Base-by-base conservation (phyloP, 225 moss, liverwort and hornwort species). In the Bryum argenteum region DNA sequence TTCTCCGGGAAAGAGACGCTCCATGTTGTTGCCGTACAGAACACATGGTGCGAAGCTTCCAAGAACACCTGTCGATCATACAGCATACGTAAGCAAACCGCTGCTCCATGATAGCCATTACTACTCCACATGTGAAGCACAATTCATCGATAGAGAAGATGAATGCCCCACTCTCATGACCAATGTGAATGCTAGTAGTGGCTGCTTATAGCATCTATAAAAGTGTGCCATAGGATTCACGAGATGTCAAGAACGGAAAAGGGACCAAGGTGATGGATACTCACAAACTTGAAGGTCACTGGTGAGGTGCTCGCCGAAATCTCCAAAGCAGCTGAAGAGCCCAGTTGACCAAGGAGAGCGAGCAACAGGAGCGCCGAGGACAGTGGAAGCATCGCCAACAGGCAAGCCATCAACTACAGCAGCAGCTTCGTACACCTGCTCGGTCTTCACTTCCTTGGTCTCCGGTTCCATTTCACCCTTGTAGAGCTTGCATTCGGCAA, bases 271-370 rank as follows among this genome's bases (percentile, higher is more conserved):
- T 37, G 3, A 56, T 15, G 21, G 21, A 8, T 20, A 88, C 96
- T 90, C 75, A 93, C 93, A 96, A 73, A 96, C 90, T 89, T 96
- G 91, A 72, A 96, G 76, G 71, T 96, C 96, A 66, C 87, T 96
- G 75, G 87, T 75, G 65, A 82, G 84, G 59, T 90, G 89, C 77
- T 93, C 96, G 43, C 84, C 86, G 44, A 81, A 80, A 71, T 11
- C 79, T 76, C 93, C 91, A 14, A 96, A 74, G 81, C 89, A 96
- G 14, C 65, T 57, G 20, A 90, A 79, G 8, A 96, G 76, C 44
- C 83, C 57, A 6, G 93, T 90, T 14, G 89, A 87, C 96, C 93
- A 96, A 13, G 84, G 78, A 71, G 86, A 84, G 66, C 91, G 89
- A 65, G 71, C 65, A 58, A 89, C 82, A 15, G 90, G 90, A 53